Evolutionary conservation across 306 rosid genomes (phyloP).

Genomic region (Quercus cerris): DNA sequence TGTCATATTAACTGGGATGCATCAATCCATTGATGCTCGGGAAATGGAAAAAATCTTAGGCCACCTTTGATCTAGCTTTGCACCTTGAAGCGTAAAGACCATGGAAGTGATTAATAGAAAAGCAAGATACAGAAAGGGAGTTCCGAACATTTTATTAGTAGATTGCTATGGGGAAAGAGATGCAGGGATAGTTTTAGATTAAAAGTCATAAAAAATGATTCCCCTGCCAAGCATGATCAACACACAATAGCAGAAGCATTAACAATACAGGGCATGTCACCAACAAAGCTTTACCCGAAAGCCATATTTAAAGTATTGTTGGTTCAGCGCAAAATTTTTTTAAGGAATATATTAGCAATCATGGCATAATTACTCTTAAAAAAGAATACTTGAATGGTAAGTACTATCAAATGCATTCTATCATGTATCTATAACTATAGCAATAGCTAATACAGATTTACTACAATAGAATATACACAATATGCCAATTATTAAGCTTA

Average conservation of each 20-base stretch:
- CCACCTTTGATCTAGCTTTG: slow-evolving; percentile 94
- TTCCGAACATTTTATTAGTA: neutral
- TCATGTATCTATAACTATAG: neutral
- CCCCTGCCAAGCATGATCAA: neutral
- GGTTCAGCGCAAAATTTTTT: neutral
- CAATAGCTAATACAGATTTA: neutral
- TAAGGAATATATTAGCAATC: too few relatives aligned
- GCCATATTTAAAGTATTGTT: neutral
- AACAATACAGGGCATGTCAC: neutral
- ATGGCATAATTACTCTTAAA: neutral
- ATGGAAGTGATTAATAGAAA: neutral
- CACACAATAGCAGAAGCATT: neutral
- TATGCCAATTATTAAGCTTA: neutral
- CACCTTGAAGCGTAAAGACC: slow-evolving; percentile 52
- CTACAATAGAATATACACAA: neutral
- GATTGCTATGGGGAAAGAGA: neutral
- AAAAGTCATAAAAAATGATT: neutral
- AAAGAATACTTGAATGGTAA: too few relatives aligned
- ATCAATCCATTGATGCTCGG: slow-evolving; percentile 79
- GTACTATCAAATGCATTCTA: neutral
- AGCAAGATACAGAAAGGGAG: neutral
- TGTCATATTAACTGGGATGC: slow-evolving; percentile 90
- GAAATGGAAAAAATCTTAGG: slow-evolving; percentile 44
- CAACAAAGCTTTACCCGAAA: neutral
- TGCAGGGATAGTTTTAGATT: neutral